These are phyloP conservation scores for Populus nigra DNA, from an alignment of 345 rosid genomes.

Conservation along the genomic window DNA sequence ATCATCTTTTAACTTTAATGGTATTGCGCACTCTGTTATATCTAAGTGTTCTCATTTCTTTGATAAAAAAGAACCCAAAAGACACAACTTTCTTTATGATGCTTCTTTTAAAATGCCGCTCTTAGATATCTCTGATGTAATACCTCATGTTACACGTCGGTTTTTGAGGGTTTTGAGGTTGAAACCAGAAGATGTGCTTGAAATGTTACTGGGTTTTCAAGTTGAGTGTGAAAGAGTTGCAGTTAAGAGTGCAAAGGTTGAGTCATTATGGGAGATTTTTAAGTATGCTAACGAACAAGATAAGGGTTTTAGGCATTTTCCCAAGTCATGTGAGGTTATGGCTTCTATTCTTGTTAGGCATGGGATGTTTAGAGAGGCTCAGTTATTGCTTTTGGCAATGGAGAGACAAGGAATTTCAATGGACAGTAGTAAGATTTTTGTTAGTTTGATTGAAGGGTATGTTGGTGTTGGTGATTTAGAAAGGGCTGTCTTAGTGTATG, in stretches of 20 bases:
- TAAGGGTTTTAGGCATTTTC: conserved; percentile 56
- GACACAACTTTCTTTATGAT: conserved; percentile 24
- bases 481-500: conserved; percentile 53
- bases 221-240: conserved; percentile 39
- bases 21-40: conserved; percentile 30
- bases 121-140: conserved; percentile 50
- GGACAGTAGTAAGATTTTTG: conserved; percentile 38
- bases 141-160: conserved; percentile 58
- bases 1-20: conserved; percentile 27
- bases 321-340: conserved; percentile 55
- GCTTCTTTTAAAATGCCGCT: conserved; percentile 47
- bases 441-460: conserved; percentile 51
- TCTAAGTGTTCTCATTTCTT: conserved; percentile 23
- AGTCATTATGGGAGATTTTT: conserved; percentile 62
- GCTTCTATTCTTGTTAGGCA: conserved; percentile 47
- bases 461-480: conserved; percentile 42
- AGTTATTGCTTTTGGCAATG: conserved; percentile 47
- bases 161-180: conserved; percentile 42
- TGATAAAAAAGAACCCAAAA: conserved; percentile 10
- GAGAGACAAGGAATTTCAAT: conserved; percentile 41
- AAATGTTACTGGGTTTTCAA: conserved; percentile 48
- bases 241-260: conserved; percentile 44
- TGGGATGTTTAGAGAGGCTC: conserved; percentile 60
- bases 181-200: conserved; percentile 59
- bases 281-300: conserved; percentile 41